Base-by-base conservation (phyloP, 306 rosid genomes). In the Castanospermum australe region DNA sequence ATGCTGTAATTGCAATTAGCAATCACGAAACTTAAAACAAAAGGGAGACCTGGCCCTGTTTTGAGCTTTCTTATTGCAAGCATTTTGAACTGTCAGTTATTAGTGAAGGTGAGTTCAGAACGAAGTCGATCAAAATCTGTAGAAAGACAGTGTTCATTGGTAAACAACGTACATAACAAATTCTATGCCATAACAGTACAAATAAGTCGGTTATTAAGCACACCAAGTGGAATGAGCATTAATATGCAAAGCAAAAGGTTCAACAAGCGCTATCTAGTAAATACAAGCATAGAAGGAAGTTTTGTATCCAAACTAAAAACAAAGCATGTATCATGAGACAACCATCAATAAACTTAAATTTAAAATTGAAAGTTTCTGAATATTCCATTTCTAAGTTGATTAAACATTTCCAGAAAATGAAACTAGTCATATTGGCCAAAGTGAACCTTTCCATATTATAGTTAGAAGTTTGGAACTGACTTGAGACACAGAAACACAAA, bases 61-160 rank as follows among this genome's bases (percentile, higher is more conserved):
- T 73, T 77, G 41, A 90, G 56, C 76, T 75, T 84, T 48, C 85
- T 71, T 62, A 68, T 44, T 47, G 39, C 72, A 54, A 85, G 72
- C 90, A 81, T 87, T 71, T 71, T 41, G 76, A 63, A 71, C 21
- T 17, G 42, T 74, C 21, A 74, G 63, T 61, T 73, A 74, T 15
- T 54, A 12, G 50, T 8, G 42, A 68, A 61, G 60, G 39, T 51
- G 56, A 63, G 68, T 47, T 56, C 50, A 67, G 73, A 57, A 71
- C 8, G 62, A 73, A 24, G 61, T 57, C 36, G 8, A 81, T 50
- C 73, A 51, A 54, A 64, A 70, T 47, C 70, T 82, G 82, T 9
- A 76, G 20, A 76, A 28, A 13, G 57, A 62, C 0, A 63, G 63
- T 38, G 5, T 4, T 35, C 8, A 0, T 39, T 24, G 17, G 30